phyloP scores from a whole-genome alignment of 352 stramenopile genomes.

The Pythium dissotocum region DNA sequence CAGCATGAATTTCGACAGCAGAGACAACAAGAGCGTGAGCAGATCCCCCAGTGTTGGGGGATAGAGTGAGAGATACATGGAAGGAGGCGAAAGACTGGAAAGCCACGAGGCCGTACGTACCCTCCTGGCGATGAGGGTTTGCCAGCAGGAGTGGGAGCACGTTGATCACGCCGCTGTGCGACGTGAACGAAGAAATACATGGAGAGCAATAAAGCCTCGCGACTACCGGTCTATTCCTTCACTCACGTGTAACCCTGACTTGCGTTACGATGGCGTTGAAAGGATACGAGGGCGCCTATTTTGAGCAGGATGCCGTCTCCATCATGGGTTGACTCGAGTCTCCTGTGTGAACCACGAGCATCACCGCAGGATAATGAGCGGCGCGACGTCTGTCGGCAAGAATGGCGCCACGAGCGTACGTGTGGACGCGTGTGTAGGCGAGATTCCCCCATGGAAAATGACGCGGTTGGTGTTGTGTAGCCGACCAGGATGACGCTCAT shows the following conservation, averaged over 20 bases:
- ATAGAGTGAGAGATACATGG: background rate
- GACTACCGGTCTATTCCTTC: background rate
- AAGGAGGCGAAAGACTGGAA: background rate
- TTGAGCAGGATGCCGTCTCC: background rate
- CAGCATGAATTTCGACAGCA: background rate
- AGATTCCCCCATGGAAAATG: slow-evolving; percentile 5
- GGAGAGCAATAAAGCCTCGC: background rate
- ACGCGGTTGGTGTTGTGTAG: slow-evolving; percentile 25
- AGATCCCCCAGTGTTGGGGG: background rate
- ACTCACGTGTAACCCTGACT: background rate
- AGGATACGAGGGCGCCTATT: background rate
- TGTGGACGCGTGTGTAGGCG: background rate
- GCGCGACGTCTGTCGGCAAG: slow-evolving; percentile 38
- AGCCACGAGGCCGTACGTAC: background rate
- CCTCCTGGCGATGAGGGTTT: too few relatives aligned
- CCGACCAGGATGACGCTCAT: slow-evolving; percentile 60
- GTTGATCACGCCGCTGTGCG: too few relatives aligned
- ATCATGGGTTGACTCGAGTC: background rate
- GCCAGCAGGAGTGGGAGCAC: too few relatives aligned
- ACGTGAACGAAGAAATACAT: background rate
- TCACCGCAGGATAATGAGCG: slow-evolving; percentile 2
- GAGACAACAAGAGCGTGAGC: slow-evolving; percentile 1
- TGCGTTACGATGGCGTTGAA: background rate
- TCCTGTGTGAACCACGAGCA: background rate
- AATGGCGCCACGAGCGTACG: slow-evolving; percentile 38